Percentiles rank a stretch among this genome's conserved stretches.
Evolutionary conservation across 495 filamentous ascomycete genomes (phyloP).

Genomic region (Lophiotrema nucula): DNA sequence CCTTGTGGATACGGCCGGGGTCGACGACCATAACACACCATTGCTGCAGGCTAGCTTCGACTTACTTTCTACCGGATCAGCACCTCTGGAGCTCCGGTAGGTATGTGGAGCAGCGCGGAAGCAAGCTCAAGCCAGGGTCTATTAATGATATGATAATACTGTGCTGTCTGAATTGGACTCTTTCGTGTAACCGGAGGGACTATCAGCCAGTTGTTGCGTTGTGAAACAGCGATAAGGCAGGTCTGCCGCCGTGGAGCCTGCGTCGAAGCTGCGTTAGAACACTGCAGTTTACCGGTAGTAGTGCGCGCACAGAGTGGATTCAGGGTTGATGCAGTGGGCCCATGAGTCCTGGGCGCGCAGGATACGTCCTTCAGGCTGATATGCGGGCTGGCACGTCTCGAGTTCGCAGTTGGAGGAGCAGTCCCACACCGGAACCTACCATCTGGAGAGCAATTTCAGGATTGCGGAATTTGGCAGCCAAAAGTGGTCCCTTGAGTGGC

Average conservation of each 20-base stretch:
- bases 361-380: conserved; percentile 35
- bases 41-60: conserved; percentile 14
- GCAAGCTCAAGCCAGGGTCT: neutral
- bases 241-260: conserved; percentile 14
- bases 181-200: conserved; percentile 6
- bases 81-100: conserved; percentile 27
- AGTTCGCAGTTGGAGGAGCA: neutral
- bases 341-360: conserved; percentile 26
- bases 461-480: neutral
- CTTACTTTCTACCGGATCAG: conserved; percentile 35
- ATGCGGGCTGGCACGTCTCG: conserved; percentile 20
- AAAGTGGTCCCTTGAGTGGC: conserved; percentile 4
- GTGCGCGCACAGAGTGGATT: conserved; percentile 15
- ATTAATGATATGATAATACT: conserved; percentile 8
- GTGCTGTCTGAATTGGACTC: conserved; percentile 5
- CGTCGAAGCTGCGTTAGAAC: conserved; percentile 8
- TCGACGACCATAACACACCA: conserved; percentile 1
- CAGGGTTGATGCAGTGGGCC: conserved; percentile 26
- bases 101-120: conserved; percentile 8
- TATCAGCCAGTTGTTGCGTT: conserved; percentile 10
- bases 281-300: conserved; percentile 27
- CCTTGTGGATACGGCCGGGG: conserved; percentile 24
- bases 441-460: no score
- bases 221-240: conserved; percentile 38
- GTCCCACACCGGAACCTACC: neutral